Conservation (phyloP, 176 grass and related monocot species). For the Chrysopogon serrulatus region DNA sequence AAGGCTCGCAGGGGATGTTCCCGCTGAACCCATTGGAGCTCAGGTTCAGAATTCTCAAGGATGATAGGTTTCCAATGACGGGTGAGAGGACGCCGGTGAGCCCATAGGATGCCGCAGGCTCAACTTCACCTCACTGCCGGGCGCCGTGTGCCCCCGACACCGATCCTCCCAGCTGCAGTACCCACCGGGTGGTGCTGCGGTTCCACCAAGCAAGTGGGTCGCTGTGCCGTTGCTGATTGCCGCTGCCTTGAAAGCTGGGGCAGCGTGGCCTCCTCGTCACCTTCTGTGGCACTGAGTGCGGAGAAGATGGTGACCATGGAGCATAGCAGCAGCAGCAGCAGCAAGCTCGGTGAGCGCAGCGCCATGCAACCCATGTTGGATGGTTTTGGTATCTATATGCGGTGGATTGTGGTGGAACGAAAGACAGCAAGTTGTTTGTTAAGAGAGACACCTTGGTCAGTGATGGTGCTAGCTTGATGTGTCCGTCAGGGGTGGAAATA, state of each 20-base stretch:
- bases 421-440: no score
- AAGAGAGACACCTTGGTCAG: no score
- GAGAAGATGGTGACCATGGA: not conserved
- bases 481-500: no score
- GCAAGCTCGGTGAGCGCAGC: no score
- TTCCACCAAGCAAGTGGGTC: not conserved
- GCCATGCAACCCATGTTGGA: no score
- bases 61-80: not conserved
- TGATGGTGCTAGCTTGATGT: no score
- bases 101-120: not conserved
- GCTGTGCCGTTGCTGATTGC: fast-evolving
- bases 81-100: not conserved
- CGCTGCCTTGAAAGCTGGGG: not conserved
- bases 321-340: not conserved
- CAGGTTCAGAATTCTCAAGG: not conserved
- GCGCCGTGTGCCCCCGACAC: not conserved
- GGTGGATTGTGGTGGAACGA: no score
- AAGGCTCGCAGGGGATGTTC: not conserved
- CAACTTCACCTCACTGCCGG: not conserved
- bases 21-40: not conserved
- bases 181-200: not conserved
- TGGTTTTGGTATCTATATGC: no score
- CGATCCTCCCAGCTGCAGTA: not conserved
- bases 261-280: not conserved
- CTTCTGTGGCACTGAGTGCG: not conserved